Percentiles rank a stretch among this genome's conserved stretches.
Evolutionary conservation across 495 filamentous ascomycete species (phyloP).

Genomic region (Articulospora tetracladia): DNA sequence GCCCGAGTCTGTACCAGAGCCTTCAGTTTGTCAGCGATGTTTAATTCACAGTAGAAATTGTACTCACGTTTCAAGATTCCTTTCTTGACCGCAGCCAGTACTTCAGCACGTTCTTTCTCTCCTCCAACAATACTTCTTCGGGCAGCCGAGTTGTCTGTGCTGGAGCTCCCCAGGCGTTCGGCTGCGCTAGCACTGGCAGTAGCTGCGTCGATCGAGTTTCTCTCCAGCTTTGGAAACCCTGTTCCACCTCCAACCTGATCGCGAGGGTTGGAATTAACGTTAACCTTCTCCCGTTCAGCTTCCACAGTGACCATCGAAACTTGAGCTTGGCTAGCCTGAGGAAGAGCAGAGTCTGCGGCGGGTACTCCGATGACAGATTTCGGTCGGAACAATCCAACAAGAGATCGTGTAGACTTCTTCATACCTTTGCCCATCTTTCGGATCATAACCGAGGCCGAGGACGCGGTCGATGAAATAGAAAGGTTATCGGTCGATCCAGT

Average conservation of each 20-base stretch:
- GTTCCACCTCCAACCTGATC: conserved; percentile 70
- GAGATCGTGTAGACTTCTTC: conserved; percentile 85
- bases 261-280: conserved; percentile 68
- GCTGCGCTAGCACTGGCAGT: conserved; percentile 31
- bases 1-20: conserved; percentile 56
- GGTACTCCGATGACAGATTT: conserved; percentile 84
- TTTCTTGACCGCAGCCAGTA: conserved; percentile 84
- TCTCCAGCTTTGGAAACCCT: conserved; percentile 85
- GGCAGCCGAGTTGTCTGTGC: conserved; percentile 53
- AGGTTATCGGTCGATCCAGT: conserved; percentile 92
- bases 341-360: conserved; percentile 58
- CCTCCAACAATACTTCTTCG: conserved; percentile 88
- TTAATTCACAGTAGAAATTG: background rate
- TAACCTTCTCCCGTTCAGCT: conserved; percentile 81
- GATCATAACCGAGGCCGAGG: conserved; percentile 98
- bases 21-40: conserved; percentile 28
- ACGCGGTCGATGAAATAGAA: conserved; percentile 95
- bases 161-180: conserved; percentile 47
- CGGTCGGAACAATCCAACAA: conserved; percentile 92
- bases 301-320: conserved; percentile 96
- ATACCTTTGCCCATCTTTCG: conserved; percentile 98
- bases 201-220: conserved; percentile 65
- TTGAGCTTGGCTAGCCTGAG: conserved; percentile 68
- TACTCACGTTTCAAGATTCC: conserved; percentile 91
- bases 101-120: conserved; percentile 85